phyloP scores from a whole-genome alignment of 169 alveolate species.

The Cryptosporidium baileyi region DNA sequence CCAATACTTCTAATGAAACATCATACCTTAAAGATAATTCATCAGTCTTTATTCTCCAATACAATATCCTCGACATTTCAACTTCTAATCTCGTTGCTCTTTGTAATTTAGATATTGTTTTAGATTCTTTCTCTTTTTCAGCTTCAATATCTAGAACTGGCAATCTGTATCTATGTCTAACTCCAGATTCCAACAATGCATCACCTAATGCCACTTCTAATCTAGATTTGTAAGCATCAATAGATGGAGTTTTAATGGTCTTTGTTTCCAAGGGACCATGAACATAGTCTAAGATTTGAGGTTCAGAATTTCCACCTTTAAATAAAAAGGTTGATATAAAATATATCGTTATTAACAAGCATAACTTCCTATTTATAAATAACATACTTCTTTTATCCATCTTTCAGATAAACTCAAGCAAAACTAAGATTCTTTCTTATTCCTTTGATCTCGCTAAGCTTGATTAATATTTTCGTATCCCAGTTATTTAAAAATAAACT shows the following conservation, averaged over 20 bases:
- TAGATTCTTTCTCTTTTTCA: not conserved
- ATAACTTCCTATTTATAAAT: constrained; percentile 3
- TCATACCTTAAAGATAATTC: not conserved
- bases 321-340: constrained; percentile 4
- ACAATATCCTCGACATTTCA: constrained; percentile 34
- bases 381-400: constrained; percentile 46
- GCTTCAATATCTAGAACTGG: not conserved
- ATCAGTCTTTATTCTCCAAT: constrained; percentile 66
- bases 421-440: constrained; percentile 33
- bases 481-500: constrained; percentile 22
- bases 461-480: constrained; percentile 57
- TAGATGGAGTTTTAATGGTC: constrained; percentile 5
- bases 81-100: constrained; percentile 58
- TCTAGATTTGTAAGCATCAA: constrained; percentile 11
- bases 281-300: constrained; percentile 32
- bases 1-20: constrained; percentile 29
- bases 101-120: not conserved
- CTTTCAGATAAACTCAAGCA: constrained; percentile 33
- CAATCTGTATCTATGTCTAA: not conserved
- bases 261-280: not conserved
- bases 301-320: constrained; percentile 26
- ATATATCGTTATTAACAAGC: constrained; percentile 13
- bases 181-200: not conserved
- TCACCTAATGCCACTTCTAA: constrained; percentile 22
- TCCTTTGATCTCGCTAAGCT: constrained; percentile 31